phyloP scores from a whole-genome alignment of 495 filamentous ascomycete species.

The Chaetomium cochliodes region DNA sequence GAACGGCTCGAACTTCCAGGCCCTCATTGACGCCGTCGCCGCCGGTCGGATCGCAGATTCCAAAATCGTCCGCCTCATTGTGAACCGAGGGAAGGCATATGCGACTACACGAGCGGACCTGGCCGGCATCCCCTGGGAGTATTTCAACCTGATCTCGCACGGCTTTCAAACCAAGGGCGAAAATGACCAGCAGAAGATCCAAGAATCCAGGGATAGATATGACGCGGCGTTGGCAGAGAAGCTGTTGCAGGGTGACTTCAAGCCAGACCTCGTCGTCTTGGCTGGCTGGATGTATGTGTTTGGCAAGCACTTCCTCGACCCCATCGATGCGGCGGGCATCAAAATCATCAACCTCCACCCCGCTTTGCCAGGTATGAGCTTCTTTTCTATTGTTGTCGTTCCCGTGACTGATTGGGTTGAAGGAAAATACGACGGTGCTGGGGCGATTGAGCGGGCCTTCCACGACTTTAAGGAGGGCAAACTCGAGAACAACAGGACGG shows the following conservation, averaged over 20 bases:
- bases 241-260: slow-evolving; percentile 55
- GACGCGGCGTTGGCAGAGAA: slow-evolving; percentile 75
- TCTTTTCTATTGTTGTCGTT: not conserved
- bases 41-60: slow-evolving; percentile 55
- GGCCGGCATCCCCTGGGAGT: slow-evolving; percentile 72
- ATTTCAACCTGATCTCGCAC: slow-evolving; percentile 77
- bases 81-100: slow-evolving; percentile 77
- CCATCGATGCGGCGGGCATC: slow-evolving; percentile 58
- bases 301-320: slow-evolving; percentile 53
- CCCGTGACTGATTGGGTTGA: not conserved
- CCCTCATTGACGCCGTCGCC: slow-evolving; percentile 73
- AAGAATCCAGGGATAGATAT: slow-evolving; percentile 64
- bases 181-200: slow-evolving; percentile 53
- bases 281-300: slow-evolving; percentile 70
- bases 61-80: slow-evolving; percentile 72
- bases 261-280: slow-evolving; percentile 68
- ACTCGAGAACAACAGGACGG: slow-evolving; percentile 67
- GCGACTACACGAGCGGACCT: slow-evolving; percentile 70
- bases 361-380: slow-evolving; percentile 56
- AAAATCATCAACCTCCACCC: slow-evolving; percentile 88
- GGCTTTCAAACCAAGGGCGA: slow-evolving; percentile 56
- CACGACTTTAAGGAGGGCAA: slow-evolving; percentile 68
- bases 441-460: slow-evolving; percentile 77
- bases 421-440: slow-evolving; percentile 73
- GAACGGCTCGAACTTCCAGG: slow-evolving; percentile 85